Conservation (phyloP, 2,329 filamentous ascomycete species). For the Pseudocercospora cruenta region DNA sequence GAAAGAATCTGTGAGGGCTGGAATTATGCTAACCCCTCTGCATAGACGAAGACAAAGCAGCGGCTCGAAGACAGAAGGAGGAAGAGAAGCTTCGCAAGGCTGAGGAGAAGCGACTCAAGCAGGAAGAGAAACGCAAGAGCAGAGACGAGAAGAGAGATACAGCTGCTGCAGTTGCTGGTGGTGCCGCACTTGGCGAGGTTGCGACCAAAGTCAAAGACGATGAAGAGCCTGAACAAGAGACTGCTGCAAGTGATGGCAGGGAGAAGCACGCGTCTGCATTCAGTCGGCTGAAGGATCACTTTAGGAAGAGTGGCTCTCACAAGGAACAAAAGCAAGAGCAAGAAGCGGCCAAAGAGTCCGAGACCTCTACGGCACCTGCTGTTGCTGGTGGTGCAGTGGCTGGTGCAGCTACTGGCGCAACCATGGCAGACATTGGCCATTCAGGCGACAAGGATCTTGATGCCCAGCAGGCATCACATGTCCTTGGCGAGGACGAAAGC, state of each 20-base stretch:
- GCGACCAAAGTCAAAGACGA: constrained; percentile 16
- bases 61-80: constrained; percentile 52
- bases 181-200: constrained; percentile 13
- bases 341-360: constrained; percentile 11
- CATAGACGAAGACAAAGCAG: constrained; percentile 59
- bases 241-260: constrained; percentile 13
- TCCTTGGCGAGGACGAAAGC: constrained; percentile 12
- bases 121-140: constrained; percentile 58
- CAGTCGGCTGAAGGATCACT: constrained; percentile 28
- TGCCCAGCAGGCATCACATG: constrained; percentile 16
- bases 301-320: constrained; percentile 23
- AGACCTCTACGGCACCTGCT: background rate
- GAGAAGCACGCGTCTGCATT: constrained; percentile 29
- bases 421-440: constrained; percentile 17
- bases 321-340: constrained; percentile 16
- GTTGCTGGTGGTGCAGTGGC: constrained; percentile 21
- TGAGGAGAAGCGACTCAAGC: constrained; percentile 55
- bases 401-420: constrained; percentile 20
- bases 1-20: too few relatives aligned
- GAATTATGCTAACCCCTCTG: constrained; percentile 13
- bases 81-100: constrained; percentile 55
- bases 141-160: constrained; percentile 34
- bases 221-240: constrained; percentile 15
- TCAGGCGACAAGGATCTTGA: constrained; percentile 11
- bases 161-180: constrained; percentile 23